phyloP scores from a whole-genome alignment of 805 yeast genomes.

The Kodamaea fukazawae region DNA sequence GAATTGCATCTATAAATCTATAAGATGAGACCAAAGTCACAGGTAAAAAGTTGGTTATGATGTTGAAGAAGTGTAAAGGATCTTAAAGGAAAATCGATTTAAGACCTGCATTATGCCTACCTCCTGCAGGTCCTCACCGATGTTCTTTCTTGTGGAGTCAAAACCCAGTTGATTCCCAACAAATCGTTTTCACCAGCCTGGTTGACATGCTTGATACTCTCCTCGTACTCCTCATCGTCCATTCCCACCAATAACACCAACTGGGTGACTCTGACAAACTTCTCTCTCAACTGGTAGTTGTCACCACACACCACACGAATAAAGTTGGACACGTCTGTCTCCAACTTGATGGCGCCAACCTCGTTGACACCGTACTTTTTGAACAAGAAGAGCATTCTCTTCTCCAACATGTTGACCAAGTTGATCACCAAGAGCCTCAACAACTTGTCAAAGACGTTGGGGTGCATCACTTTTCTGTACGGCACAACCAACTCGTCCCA shows the following conservation, averaged over 20 bases:
- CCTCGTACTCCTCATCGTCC: conserved; percentile 59
- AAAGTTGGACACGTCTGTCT: conserved; percentile 72
- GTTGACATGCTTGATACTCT: conserved; percentile 24
- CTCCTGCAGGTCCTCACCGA: conserved; percentile 59
- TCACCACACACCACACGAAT: conserved; percentile 72
- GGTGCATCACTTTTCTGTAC: conserved; percentile 56
- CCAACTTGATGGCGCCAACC: conserved; percentile 78
- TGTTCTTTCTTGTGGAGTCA: conserved; percentile 72
- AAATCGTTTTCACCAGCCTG: conserved; percentile 25
- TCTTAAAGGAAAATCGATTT: too few species aligned
- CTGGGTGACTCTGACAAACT: conserved; percentile 79
- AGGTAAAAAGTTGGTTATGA: too few species aligned
- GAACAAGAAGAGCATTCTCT: conserved; percentile 62
- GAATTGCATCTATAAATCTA: too few species aligned
- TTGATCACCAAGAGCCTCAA: conserved; percentile 49
- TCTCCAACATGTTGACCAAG: conserved; percentile 58
- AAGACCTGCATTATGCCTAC: too few species aligned
- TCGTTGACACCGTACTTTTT: conserved; percentile 64
- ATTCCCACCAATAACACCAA: conserved; percentile 76
- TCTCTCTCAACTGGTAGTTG: conserved; percentile 71
- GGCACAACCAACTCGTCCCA: conserved; percentile 71
- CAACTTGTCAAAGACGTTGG: conserved; percentile 50
- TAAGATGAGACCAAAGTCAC: too few species aligned
- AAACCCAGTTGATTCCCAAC: conserved; percentile 58
- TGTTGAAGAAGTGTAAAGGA: too few species aligned